phyloP scores from a whole-genome alignment of 2,329 filamentous ascomycete genomes.

The Fusarium sp. region DNA sequence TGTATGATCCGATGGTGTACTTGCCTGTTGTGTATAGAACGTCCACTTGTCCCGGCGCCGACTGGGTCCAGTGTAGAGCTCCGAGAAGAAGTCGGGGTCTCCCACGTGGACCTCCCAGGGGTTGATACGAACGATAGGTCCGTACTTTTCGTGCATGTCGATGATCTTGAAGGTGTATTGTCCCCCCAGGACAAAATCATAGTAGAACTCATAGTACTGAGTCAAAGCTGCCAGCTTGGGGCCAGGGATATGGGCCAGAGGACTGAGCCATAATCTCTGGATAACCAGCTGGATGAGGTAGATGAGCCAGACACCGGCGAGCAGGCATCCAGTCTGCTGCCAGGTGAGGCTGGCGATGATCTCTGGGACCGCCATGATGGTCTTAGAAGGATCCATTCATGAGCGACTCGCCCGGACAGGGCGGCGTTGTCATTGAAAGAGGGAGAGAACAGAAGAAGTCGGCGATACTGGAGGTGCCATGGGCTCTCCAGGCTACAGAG shows the following conservation, averaged over 20 bases:
- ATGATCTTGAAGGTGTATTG: slow-evolving; percentile 57
- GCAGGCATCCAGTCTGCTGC: slow-evolving; percentile 42
- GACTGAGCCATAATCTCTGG: slow-evolving; percentile 52
- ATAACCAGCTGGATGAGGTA: slow-evolving; percentile 47
- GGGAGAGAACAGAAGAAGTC: slow-evolving; percentile 12
- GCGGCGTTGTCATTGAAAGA: slow-evolving; percentile 45
- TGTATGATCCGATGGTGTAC: background rate
- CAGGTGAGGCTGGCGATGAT: slow-evolving; percentile 39
- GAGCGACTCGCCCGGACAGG: slow-evolving; percentile 43
- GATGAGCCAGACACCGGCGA: slow-evolving; percentile 44
- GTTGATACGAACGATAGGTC: slow-evolving; percentile 55
- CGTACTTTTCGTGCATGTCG: slow-evolving; percentile 57
- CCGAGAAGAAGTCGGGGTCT: slow-evolving; percentile 54
- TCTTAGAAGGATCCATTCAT: slow-evolving; percentile 39
- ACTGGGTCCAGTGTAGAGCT: slow-evolving; percentile 51
- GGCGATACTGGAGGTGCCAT: slow-evolving; percentile 34
- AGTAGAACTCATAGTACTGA: slow-evolving; percentile 57
- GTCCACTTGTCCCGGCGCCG: slow-evolving; percentile 49
- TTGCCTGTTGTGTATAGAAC: slow-evolving; percentile 53
- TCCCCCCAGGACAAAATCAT: slow-evolving; percentile 56
- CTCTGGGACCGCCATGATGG: slow-evolving; percentile 42
- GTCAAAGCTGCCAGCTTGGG: slow-evolving; percentile 55
- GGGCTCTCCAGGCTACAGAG: slow-evolving; percentile 41
- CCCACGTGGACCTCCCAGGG: slow-evolving; percentile 55
- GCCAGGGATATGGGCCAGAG: slow-evolving; percentile 54